These are phyloP conservation scores for Veloboletus limbatus DNA, from an alignment of 1,284 basidiomycete species.

Conservation along the genomic window DNA sequence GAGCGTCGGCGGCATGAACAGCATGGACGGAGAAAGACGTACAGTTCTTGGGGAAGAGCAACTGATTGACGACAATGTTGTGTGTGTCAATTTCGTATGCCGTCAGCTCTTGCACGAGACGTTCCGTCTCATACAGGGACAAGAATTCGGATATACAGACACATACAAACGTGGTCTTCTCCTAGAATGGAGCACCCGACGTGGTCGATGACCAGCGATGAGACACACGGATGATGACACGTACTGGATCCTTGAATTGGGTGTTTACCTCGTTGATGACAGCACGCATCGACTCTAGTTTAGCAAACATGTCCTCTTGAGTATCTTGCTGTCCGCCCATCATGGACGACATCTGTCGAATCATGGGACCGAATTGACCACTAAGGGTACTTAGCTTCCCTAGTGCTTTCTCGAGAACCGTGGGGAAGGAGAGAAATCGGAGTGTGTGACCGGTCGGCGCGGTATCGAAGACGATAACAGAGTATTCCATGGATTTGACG, in stretches of 20 bases:
- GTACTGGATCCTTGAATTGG: slow-evolving; percentile 96
- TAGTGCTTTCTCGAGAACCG: slow-evolving; percentile 95
- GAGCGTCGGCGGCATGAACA: background rate
- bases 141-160: slow-evolving; percentile 99
- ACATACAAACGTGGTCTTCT: slow-evolving; percentile 97
- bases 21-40: slow-evolving; percentile 30
- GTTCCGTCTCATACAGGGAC: slow-evolving; percentile 97
- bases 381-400: slow-evolving; percentile 92
- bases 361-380: slow-evolving; percentile 95
- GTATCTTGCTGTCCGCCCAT: slow-evolving; percentile 89
- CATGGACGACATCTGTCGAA: slow-evolving; percentile 90
- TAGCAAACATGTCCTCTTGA: slow-evolving; percentile 98
- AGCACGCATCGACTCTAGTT: slow-evolving; percentile 94
- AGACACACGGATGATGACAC: slow-evolving; percentile 31
- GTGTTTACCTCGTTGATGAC: slow-evolving; percentile 99
- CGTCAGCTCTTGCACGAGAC: slow-evolving; percentile 94
- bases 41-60: slow-evolving; percentile 92
- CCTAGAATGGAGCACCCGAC: slow-evolving; percentile 42
- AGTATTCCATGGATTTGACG: slow-evolving; percentile 99
- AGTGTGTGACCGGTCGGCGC: slow-evolving; percentile 98
- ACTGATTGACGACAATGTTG: slow-evolving; percentile 97
- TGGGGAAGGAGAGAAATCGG: slow-evolving; percentile 97
- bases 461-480: slow-evolving; percentile 98
- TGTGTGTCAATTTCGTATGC: slow-evolving; percentile 98
- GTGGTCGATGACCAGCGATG: background rate